Base-by-base conservation (phyloP, 2,329 filamentous ascomycete genomes). In the Fusarium austroafricanum region DNA sequence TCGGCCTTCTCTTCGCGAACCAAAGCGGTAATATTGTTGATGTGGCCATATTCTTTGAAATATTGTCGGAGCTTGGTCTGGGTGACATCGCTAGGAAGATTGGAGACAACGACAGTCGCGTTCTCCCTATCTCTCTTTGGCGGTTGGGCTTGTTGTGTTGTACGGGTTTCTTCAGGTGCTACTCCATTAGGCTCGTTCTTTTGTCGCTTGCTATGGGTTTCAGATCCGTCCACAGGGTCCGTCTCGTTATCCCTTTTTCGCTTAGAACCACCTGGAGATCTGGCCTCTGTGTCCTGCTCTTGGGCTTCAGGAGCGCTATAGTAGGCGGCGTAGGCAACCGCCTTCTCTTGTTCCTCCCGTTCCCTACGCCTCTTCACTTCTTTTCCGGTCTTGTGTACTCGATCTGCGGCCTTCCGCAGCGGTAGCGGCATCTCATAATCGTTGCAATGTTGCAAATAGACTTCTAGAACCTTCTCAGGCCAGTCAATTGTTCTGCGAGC, bases 121-220 rank as follows among this genome's bases (percentile, higher is more conserved):
- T 98, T 92, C 76, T 99, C 96, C 40, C 96, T 90, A 78, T 99
- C 94, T 55, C 96, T 90, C 77, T 93, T 95, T 29, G 84, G 81
- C 2, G 53, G 76, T 61, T 83, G 74, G 21, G 21, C 33, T 38
- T 63, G 51, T 37, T 68, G 65, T 21, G 74, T 59, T 3, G 53
- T 15, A 10, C 43, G n/a, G 14, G 56, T 6, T 7, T 65, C 18
- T 8, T 57, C 46, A 10, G 51, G 38, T 14, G 80, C 77, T n/a
- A 61, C 67, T 26, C 76, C 76, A 9, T 72, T 71, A 5, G 76
- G 67, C 31, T 81, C 80, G 64, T 79, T 83, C 74, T 84, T 93
- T 35, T 86, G 83, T 72, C 92, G 93, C 78, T 97, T 97, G 67
- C 79, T 84, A 6, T 82, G 80, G 33, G 79, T 79, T n/a, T 86